Evolutionary conservation across 2,329 filamentous ascomycete species (phyloP), one percentile per base, ranked within the genome.

Genomic region (Calonectria honghensis): DNA sequence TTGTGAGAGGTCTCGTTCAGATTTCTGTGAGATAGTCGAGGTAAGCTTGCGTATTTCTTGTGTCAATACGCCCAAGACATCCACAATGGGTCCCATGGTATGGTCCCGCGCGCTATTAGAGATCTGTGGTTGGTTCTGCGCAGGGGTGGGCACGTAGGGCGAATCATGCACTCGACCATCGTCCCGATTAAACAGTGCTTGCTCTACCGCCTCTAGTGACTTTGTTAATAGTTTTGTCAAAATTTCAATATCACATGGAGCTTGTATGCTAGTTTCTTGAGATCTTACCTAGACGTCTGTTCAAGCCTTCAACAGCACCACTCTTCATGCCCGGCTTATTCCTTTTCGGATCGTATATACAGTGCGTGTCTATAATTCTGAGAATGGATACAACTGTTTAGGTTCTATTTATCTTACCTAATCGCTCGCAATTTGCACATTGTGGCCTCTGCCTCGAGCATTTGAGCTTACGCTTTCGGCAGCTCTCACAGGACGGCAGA

Each of bases 401-500:
- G 35, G 35, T n/a, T 18, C 18, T 14, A 14, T 31, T 1, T 3
- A 14, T 54, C 70, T 18, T 70, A 75, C 73, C 29, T 10, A 75
- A 68, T 37, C 73, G 73, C 37, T 71, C 63, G 52, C 73, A 75
- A 61, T 73, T 75, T 20, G 74, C 74, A 24, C 74, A 77, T 10
- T 66, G 24, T 14, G 75, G 75, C 35, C 41, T 72, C 31, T 74
- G 57, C 5, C 75, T 54, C 1, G 75, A 77, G 20, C 75, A 77
- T 54, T 74, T 77, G 24, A 77, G 71, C 63, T 77, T 77, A 10
- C 75, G 75, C 31, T 72, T 74, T 35, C 75, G 63, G 27, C 75
- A 77, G 6, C 75, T 52, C 9, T 59, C 50, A 27, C 75, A 77
- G 1, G 74, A 77, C 1, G 75, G 75, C 1, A 77, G 50, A 64